Evolutionary conservation across 345 rosid genomes (phyloP).

Genomic region (Rhizophora mangle): DNA sequence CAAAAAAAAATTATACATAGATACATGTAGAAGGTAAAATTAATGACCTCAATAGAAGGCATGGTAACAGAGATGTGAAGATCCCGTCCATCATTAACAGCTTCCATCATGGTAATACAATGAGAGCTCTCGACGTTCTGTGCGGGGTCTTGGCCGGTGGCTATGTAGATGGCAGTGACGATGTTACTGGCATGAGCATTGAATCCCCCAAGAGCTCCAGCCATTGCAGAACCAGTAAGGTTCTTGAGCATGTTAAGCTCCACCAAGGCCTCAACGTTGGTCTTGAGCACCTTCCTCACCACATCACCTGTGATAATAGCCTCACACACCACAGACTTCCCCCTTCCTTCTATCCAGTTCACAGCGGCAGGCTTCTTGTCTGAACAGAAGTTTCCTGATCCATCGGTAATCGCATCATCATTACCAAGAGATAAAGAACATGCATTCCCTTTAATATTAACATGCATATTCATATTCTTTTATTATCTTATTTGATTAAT

Average conservation of each 20-base stretch:
- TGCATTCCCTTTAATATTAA: too few relatives aligned
- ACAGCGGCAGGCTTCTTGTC: conserved; percentile 51
- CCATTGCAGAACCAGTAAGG: conserved; percentile 46
- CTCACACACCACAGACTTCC: conserved; percentile 47
- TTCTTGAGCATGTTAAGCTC: conserved; percentile 52
- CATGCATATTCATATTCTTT: too few relatives aligned
- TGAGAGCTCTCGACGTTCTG: conserved; percentile 48
- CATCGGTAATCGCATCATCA: too few relatives aligned
- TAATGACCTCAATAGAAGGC: conserved; percentile 41
- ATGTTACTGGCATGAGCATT: conserved; percentile 49
- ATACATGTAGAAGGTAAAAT: neutral
- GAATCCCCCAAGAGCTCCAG: conserved; percentile 50
- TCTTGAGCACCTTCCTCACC: conserved; percentile 40
- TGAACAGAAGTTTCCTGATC: conserved; percentile 42
- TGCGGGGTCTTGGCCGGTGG: conserved; percentile 51
- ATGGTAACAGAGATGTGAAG: conserved; percentile 44
- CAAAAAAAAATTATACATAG: neutral
- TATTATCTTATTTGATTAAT: too few relatives aligned
- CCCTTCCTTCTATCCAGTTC: conserved; percentile 51
- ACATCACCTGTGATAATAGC: conserved; percentile 35
- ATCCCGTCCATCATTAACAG: conserved; percentile 40
- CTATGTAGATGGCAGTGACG: conserved; percentile 35
- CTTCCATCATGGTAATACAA: conserved; percentile 50
- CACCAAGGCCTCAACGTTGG: conserved; percentile 31
- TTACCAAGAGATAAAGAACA: too few relatives aligned